Evolutionary conservation across 768 basidiomycete genomes (phyloP).

Genomic region (Paxillus ammoniavirescens): DNA sequence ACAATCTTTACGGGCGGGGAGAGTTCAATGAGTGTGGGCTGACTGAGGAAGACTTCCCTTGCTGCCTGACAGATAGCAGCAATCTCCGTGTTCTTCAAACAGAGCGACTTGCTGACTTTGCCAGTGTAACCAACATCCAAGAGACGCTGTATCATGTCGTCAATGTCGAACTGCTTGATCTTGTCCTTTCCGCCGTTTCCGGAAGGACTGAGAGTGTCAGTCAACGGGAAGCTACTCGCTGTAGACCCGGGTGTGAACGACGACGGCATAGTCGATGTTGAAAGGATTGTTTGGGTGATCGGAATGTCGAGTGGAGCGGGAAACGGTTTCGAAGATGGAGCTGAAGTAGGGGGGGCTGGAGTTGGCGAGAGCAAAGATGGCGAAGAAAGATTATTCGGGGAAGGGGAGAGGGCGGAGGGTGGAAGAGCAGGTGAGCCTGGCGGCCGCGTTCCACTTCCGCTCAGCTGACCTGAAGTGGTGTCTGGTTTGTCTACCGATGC

Average conservation of each 20-base stretch:
- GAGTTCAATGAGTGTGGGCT: constrained; percentile 96
- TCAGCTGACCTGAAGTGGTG: constrained; percentile 34
- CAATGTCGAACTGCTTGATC: constrained; percentile 80
- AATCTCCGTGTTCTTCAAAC: constrained; percentile 95
- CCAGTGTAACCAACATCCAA: constrained; percentile 97
- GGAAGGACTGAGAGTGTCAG: constrained; percentile 34
- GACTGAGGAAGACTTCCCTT: constrained; percentile 92
- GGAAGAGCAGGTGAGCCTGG: constrained; percentile 28
- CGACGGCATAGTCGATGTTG: constrained; percentile 53
- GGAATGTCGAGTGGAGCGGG: constrained; percentile 74
- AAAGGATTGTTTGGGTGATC: constrained; percentile 80
- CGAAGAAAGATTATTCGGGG: constrained; percentile 38
- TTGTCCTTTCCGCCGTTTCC: constrained; percentile 52
- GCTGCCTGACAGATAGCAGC: constrained; percentile 92
- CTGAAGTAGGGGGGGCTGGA: constrained; percentile 10
- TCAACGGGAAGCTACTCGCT: constrained; percentile 36
- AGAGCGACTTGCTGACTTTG: constrained; percentile 95
- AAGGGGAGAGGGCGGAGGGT: constrained; percentile 38
- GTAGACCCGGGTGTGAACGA: constrained; percentile 53
- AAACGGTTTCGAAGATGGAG: constrained; percentile 36
- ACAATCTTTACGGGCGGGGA: constrained; percentile 99
- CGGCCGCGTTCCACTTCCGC: constrained; percentile 39
- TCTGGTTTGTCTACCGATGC: constrained; percentile 33
- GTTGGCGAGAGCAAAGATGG: constrained; percentile 35
- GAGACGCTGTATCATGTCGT: constrained; percentile 96